phyloP scores from a whole-genome alignment of 345 rosid genomes.

The Litchi chinensis region DNA sequence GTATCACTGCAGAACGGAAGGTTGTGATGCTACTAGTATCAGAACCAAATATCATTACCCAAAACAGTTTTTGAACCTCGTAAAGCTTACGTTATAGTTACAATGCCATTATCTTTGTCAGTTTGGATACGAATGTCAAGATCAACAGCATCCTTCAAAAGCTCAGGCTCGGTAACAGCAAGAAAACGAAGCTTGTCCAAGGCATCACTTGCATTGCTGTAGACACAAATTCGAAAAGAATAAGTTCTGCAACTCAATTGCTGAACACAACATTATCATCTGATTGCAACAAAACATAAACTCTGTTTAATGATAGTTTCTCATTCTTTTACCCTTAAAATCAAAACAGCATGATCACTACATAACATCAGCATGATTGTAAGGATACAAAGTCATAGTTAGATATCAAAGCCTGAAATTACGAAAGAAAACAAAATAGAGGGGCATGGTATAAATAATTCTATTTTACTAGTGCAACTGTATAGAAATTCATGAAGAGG shows the following conservation, averaged over 20 bases:
- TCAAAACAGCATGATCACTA: not conserved
- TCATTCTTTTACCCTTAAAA: not conserved
- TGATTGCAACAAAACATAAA: conserved; percentile 4
- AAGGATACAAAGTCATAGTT: not conserved
- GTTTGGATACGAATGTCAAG: conserved; percentile 88
- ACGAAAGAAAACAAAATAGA: not conserved
- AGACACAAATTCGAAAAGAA: conserved; percentile 8
- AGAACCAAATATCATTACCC: conserved; percentile 7
- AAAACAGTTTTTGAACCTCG: not conserved
- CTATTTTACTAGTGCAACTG: not conserved
- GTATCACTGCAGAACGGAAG: conserved; percentile 60
- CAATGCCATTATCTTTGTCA: conserved; percentile 80
- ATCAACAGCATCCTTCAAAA: conserved; percentile 68
- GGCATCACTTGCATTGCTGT: conserved; percentile 99
- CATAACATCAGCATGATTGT: not conserved
- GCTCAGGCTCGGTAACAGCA: conserved; percentile 75
- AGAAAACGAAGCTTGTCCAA: conserved; percentile 91
- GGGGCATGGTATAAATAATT: not conserved
- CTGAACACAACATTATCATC: not conserved
- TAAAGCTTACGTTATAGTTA: conserved; percentile 67
- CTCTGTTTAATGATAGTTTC: not conserved
- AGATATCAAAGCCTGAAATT: not conserved
- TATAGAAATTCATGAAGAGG: not conserved
- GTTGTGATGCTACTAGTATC: not conserved
- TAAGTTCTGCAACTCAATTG: conserved; percentile 8